Conservation (phyloP, 78 protist species). For the Tieghemostelium lacteum region DNA sequence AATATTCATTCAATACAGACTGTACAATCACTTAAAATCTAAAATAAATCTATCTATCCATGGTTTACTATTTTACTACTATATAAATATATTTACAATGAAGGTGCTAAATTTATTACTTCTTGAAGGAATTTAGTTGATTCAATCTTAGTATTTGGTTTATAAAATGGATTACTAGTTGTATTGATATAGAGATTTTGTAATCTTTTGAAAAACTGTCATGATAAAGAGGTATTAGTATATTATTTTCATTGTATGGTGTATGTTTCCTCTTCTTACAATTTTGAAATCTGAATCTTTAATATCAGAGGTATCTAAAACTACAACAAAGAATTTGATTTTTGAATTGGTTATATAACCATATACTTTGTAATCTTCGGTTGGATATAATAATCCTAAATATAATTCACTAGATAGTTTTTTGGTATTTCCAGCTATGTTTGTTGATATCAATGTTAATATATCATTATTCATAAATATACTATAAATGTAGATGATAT, state of each 20-base stretch:
- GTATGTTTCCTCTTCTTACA: constrained; percentile 1
- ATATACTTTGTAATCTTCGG: constrained; percentile 72
- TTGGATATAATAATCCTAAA: constrained; percentile 74
- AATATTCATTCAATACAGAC: not conserved
- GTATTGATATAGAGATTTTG: constrained; percentile 52
- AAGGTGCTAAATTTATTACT: constrained; percentile 45
- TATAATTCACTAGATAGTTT: constrained; percentile 58
- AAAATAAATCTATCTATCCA: not conserved
- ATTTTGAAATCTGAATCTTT: constrained; percentile 65
- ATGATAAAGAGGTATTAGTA: not conserved
- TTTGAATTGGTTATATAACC: constrained; percentile 71
- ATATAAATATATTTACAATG: constrained; percentile 31
- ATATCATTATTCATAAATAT: not conserved
- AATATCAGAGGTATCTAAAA: constrained; percentile 61
- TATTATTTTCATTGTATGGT: not conserved
- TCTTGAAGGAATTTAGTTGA: constrained; percentile 51
- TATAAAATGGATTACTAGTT: constrained; percentile 68
- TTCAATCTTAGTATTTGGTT: constrained; percentile 63
- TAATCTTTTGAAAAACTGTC: constrained; percentile 56
- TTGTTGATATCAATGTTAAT: not conserved
- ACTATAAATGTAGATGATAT: not conserved
- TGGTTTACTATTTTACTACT: not conserved
- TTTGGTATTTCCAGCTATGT: not conserved
- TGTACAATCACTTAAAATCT: constrained; percentile 35
- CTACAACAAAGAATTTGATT: constrained; percentile 69